phyloP scores from a whole-genome alignment of 179 eudicot genomes.

The Spinacia oleracea region DNA sequence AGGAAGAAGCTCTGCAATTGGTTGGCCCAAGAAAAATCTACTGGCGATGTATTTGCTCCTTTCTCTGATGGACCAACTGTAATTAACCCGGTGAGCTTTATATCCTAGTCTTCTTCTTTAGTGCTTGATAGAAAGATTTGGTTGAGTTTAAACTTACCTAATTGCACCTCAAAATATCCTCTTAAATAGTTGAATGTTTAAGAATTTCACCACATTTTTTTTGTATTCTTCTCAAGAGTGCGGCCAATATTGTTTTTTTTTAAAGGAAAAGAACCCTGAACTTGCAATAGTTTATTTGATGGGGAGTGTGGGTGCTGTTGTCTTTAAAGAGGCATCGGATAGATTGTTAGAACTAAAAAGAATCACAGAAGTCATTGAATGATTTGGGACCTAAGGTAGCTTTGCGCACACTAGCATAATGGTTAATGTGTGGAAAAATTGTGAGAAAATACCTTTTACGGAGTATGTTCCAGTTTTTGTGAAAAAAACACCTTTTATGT shows the following conservation, averaged over 20 bases:
- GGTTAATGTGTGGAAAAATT: too few relatives aligned
- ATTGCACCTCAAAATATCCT: neutral
- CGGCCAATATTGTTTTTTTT: too few relatives aligned
- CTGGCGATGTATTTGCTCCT: slow-evolving; percentile 22
- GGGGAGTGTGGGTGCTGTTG: neutral
- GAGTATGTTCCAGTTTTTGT: too few relatives aligned
- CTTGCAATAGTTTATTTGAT: neutral
- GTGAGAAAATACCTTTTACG: too few relatives aligned
- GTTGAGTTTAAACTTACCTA: neutral
- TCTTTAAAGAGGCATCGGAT: neutral
- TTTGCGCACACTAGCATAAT: neutral
- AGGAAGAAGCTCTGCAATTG: slow-evolving; percentile 86
- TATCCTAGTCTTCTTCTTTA: neutral
- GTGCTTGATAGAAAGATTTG: neutral
- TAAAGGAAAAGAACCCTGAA: neutral
- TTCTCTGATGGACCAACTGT: slow-evolving; percentile 38
- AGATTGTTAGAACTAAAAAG: neutral
- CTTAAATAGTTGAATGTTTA: neutral
- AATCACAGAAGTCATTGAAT: neutral
- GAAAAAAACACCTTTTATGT: too few relatives aligned
- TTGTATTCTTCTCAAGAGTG: neutral
- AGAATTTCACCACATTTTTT: neutral
- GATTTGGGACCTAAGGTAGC: neutral
- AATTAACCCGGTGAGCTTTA: slow-evolving; percentile 44
- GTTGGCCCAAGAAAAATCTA: slow-evolving; percentile 50